phyloP scores from a whole-genome alignment of 345 rosid genomes.

The Balakata baccata region DNA sequence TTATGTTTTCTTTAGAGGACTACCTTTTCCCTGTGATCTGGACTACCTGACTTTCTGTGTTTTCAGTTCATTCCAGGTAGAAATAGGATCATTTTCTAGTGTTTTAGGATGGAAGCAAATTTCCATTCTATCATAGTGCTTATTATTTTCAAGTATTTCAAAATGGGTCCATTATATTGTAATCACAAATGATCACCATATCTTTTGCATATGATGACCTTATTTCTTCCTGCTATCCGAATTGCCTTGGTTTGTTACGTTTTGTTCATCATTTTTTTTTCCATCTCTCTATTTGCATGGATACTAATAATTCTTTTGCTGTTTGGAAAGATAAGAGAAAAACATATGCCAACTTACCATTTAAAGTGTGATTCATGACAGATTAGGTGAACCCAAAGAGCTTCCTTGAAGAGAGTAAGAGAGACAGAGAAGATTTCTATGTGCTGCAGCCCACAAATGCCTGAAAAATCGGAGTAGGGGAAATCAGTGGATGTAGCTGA shows the following conservation, averaged over 20 bases:
- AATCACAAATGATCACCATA: neutral
- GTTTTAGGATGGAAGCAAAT: neutral
- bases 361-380: conserved; percentile 31
- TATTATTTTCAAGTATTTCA: neutral
- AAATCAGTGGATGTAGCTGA: neutral
- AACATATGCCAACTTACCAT: neutral
- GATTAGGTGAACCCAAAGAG: conserved; percentile 59
- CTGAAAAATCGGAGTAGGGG: neutral
- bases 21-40: neutral
- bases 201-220: neutral
- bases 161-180: neutral
- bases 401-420: conserved; percentile 36
- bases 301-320: neutral
- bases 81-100: neutral
- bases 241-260: neutral
- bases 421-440: neutral
- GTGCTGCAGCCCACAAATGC: neutral
- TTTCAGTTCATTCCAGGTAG: neutral
- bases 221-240: neutral
- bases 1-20: too few relatives aligned
- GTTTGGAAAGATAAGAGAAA: neutral
- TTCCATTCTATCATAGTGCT: neutral
- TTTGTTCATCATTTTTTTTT: neutral
- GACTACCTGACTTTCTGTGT: neutral
- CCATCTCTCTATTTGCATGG: neutral